These are phyloP conservation scores for Pythium phragmiticola DNA, from an alignment of 352 stramenopile genomes.

Conservation along the genomic window DNA sequence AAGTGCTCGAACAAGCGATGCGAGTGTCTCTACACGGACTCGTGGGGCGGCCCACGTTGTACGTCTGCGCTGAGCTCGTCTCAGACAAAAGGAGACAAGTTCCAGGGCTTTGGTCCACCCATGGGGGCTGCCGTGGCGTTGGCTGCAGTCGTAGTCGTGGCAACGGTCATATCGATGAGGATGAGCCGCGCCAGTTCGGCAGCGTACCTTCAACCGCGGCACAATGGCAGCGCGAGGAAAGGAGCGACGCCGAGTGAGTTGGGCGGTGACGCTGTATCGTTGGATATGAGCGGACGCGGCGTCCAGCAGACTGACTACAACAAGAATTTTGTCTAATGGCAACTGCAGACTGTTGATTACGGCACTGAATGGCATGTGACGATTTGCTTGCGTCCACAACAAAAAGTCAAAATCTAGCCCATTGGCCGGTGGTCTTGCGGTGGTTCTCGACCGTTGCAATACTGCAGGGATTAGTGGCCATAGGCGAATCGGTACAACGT, in stretches of 20 bases:
- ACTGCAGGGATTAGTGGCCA: no score
- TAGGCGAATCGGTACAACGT: no score
- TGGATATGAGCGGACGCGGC: constrained; percentile 15
- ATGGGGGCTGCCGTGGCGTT: constrained; percentile 39
- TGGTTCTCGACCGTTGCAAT: no score
- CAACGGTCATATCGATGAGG: constrained; percentile 37
- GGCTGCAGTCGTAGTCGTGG: constrained; percentile 30
- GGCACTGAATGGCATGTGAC: neutral
- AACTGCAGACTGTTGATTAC: neutral
- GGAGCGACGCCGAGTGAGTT: neutral
- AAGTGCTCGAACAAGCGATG: constrained; percentile 11
- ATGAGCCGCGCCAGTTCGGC: constrained; percentile 5
- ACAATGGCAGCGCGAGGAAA: neutral
- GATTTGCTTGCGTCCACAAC: no score
- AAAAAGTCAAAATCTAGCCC: no score
- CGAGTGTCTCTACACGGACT: constrained; percentile 27
- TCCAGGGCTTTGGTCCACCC: constrained; percentile 38
- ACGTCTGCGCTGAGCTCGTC: constrained; percentile 33
- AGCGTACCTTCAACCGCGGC: neutral
- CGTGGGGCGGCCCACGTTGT: constrained; percentile 56
- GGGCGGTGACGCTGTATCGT: neutral
- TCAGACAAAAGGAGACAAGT: constrained; percentile 23
- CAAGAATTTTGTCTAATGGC: constrained; percentile 53
- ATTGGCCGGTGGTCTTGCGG: no score
- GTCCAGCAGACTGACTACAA: constrained; percentile 47